Conservation (phyloP, 129 eudicot genomes). For the Artemisia argyi region DNA sequence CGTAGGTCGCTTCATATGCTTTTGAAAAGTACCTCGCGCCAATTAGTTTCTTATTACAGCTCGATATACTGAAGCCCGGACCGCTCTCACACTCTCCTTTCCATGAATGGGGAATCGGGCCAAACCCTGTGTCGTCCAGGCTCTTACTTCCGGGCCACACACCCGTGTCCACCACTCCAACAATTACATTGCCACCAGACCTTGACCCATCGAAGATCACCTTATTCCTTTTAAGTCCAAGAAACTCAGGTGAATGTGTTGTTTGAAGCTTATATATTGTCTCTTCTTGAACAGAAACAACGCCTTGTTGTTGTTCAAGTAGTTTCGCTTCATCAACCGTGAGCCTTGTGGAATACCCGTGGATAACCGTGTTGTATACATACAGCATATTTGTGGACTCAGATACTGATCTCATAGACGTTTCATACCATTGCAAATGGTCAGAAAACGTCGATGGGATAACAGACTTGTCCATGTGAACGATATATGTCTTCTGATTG, state of each 20-base stretch:
- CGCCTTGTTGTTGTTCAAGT: conserved; percentile 45
- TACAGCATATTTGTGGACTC: conserved; percentile 53
- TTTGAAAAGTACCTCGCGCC: conserved; percentile 68
- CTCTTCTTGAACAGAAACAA: conserved; percentile 13
- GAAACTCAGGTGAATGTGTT: conserved; percentile 67
- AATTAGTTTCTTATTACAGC: conserved; percentile 62
- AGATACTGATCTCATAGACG: conserved; percentile 53
- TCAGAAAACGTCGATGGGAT: conserved; percentile 55
- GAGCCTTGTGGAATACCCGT: conserved; percentile 68
- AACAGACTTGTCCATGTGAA: conserved; percentile 67
- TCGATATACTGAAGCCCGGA: conserved; percentile 54
- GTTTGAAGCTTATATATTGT: conserved; percentile 55
- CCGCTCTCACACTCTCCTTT: conserved; percentile 69
- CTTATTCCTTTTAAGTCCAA: conserved; percentile 45
- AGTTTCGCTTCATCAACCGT: conserved; percentile 60
- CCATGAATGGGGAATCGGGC: conserved; percentile 68
- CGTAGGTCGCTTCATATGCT: conserved; percentile 61
- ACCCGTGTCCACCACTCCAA: conserved; percentile 88
- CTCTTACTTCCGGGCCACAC: conserved; percentile 77
- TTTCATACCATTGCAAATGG: conserved; percentile 65
- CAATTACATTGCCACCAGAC: conserved; percentile 51
- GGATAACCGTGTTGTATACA: conserved; percentile 61
- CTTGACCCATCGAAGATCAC: conserved; percentile 24
- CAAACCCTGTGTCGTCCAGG: conserved; percentile 56
- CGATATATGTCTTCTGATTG: conserved; percentile 51